Evolutionary conservation across 768 basidiomycete species (phyloP), one percentile per base, ranked within the genome.

Genomic region (Russula abietina): DNA sequence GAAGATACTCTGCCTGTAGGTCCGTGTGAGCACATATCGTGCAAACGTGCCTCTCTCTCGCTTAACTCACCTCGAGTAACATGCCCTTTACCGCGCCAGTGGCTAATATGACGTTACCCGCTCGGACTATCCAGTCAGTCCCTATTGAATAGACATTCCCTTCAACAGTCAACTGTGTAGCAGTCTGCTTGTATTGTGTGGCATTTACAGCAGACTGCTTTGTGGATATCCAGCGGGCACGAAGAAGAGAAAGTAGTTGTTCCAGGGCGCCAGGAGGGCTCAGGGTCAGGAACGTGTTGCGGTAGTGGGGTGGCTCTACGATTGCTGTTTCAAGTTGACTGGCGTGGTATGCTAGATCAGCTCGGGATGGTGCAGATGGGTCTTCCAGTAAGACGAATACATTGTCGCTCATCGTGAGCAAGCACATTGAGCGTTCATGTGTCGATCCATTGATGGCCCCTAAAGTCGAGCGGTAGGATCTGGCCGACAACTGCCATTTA

Each of bases 381-480:
- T 92, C 89, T 68, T 91, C 90, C 28, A 91, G 75, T 7, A 86
- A 79, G 26, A 91, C 89, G 71, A 90, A 92, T 28, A 88, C 87
- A 67, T 87, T 87, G 50, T 91, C 83, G 61, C 86, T 83, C 86
- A 91, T 88, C 2, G 88, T 88, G 22, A 92, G 77, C 19, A 88
- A 77, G 67, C 81, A 87, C 83, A 92, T 88, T 1, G 81, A 81
- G 33, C 89, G 81, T 70, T 91, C 89, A 3, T 80, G 74, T 17
- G 75, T 76, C 28, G 82, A 68, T 49, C 82, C 77, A 4, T 80
- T 78, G 55, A 79, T 77, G 61, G 81, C 78, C n/a, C 80, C 77
- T 9, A 90, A 75, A n/a, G 82, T 83, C 1, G 89, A 90, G 26
- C 90, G 83, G 71, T 86, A 91, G 5, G 89, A 89, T 62, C 84